These are phyloP conservation scores for Chytriomyces confervae DNA, from an alignment of 192 early-diverging fungal genomes.

Conservation along the genomic window DNA sequence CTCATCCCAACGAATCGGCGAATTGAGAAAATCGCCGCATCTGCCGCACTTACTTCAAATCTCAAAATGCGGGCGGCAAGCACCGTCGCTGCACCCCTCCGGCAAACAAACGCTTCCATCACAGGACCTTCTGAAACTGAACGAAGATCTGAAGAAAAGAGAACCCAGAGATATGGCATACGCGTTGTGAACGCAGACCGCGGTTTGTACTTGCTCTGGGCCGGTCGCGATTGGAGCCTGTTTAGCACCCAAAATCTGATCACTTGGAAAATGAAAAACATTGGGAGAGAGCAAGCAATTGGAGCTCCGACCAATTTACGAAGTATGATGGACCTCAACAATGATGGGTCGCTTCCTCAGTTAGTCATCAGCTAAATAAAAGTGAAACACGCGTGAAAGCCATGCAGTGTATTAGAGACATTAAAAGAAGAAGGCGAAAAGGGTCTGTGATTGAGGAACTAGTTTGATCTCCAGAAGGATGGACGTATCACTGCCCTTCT, in stretches of 20 bases:
- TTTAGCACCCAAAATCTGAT: neutral
- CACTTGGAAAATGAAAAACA: slow-evolving; percentile 2
- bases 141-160: neutral
- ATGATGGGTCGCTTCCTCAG: neutral
- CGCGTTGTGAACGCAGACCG: slow-evolving; percentile 13
- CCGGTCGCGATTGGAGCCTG: slow-evolving; percentile 29
- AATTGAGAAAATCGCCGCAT: slow-evolving; percentile 16
- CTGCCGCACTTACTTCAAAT: neutral
- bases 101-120: neutral
- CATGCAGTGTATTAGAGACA: neutral
- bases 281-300: neutral
- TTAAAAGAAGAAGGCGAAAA: neutral
- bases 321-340: neutral
- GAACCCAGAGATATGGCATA: neutral
- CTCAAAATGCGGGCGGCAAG: neutral
- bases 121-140: neutral
- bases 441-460: too few species aligned
- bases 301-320: neutral
- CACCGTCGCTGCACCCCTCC: neutral
- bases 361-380: neutral
- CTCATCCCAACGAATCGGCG: slow-evolving; percentile 15
- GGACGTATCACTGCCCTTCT: neutral
- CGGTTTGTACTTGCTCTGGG: slow-evolving; percentile 14
- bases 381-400: neutral
- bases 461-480: too few species aligned